Evolutionary conservation across 2,329 filamentous ascomycete genomes (phyloP).

Genomic region (Rhynchosporium secalis): DNA sequence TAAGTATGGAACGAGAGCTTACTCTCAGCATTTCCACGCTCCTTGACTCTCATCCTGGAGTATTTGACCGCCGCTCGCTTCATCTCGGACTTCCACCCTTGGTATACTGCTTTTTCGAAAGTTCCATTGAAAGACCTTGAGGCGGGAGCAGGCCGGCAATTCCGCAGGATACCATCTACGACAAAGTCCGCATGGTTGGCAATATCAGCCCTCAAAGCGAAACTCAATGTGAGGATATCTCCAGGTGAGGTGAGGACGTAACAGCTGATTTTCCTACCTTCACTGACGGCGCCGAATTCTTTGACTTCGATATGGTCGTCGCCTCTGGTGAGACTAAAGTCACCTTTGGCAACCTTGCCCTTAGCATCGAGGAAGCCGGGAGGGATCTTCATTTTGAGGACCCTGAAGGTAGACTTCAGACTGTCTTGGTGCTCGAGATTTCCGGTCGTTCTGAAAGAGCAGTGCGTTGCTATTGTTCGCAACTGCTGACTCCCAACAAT

Average conservation of each 20-base stretch:
- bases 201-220: conserved; percentile 13
- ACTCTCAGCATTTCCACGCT: conserved; percentile 20
- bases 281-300: conserved; percentile 4
- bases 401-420: background rate
- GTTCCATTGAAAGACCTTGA: background rate
- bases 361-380: conserved; percentile 6
- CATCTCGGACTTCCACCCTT: background rate
- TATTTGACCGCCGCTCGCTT: conserved; percentile 11
- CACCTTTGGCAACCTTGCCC: conserved; percentile 7
- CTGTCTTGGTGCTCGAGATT: background rate
- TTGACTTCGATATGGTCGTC: conserved; percentile 1
- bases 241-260: conserved; percentile 26
- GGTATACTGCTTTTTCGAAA: conserved; percentile 9
- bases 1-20: background rate
- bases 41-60: conserved; percentile 22
- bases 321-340: background rate
- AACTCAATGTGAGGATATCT: conserved; percentile 21
- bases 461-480: background rate
- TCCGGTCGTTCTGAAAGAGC: background rate
- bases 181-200: conserved; percentile 32
- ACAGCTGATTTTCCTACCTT: conserved; percentile 21
- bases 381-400: conserved; percentile 2
- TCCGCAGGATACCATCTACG: conserved; percentile 35
- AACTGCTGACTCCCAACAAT: background rate
- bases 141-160: conserved; percentile 12